These are phyloP conservation scores for Guillardia theta DNA, from an alignment of 78 protist genomes.

Conservation along the genomic window DNA sequence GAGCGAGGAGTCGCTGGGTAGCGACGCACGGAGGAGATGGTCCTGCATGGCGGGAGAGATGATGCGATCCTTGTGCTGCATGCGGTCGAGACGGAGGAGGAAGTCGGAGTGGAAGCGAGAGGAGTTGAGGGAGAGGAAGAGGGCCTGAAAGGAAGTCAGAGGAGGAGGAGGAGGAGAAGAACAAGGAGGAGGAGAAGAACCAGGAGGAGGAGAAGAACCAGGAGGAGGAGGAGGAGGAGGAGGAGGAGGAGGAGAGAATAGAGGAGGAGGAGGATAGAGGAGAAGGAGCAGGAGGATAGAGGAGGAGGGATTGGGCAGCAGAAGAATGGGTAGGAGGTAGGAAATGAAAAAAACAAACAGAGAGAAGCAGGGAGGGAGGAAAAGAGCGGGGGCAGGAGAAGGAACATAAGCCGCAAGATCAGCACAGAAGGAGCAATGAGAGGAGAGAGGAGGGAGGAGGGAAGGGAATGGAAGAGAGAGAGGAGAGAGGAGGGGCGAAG, in stretches of 20 bases:
- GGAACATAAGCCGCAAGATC: neutral
- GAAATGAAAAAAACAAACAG: neutral
- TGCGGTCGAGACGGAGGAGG: no score
- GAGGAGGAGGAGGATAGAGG: neutral
- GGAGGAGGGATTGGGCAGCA: neutral
- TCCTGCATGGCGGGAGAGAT: no score
- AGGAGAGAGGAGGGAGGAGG: neutral
- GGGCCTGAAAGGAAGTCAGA: neutral
- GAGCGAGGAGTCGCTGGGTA: no score
- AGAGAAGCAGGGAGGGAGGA: neutral
- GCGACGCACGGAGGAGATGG: no score
- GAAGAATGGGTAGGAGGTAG: neutral
- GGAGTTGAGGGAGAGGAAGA: neutral
- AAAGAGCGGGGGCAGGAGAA: neutral
- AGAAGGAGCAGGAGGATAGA: neutral
- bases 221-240: neutral
- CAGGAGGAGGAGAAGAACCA: neutral
- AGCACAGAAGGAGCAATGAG: no score
- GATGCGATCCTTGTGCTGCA: no score
- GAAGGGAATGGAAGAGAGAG: neutral
- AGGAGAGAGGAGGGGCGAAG: neutral
- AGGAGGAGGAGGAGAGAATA: neutral
- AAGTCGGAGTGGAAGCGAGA: neutral
- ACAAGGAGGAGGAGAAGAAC: neutral
- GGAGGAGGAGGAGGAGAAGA: neutral